Percentiles rank a stretch among this genome's conserved stretches.
Evolutionary conservation across 495 filamentous ascomycete species (phyloP).

Genomic region (Talaromyces thailandensis): DNA sequence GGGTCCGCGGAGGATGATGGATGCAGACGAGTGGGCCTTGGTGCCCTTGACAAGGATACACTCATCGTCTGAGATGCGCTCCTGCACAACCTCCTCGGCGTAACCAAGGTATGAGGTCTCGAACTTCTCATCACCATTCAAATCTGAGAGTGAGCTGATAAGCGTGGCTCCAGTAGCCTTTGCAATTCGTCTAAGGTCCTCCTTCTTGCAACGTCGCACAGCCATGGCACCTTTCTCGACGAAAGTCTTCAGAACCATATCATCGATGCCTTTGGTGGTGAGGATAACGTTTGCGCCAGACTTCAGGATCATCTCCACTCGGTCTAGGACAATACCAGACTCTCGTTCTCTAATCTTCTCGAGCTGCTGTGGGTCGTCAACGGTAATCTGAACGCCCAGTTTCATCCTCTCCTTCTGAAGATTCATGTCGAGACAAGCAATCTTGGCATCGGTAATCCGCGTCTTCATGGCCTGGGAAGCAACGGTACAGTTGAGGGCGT

Average conservation of each 20-base stretch:
- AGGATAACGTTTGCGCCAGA: constrained; percentile 93
- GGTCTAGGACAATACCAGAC: constrained; percentile 83
- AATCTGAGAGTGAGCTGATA: constrained; percentile 82
- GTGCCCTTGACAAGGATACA: constrained; percentile 96
- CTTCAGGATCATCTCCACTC: constrained; percentile 95
- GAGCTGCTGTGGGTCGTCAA: constrained; percentile 92
- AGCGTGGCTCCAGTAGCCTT: constrained; percentile 93
- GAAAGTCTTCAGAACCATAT: constrained; percentile 88
- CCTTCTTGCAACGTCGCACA: constrained; percentile 96
- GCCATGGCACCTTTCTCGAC: constrained; percentile 94
- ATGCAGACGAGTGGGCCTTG: constrained; percentile 85
- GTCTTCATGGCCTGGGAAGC: constrained; percentile 98
- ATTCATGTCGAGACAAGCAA: constrained; percentile 96
- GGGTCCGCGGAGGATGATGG: constrained; percentile 89
- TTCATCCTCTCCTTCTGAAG: constrained; percentile 99
- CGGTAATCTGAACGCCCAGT: constrained; percentile 94
- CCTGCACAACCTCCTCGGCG: constrained; percentile 92
- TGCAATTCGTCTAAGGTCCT: constrained; percentile 91
- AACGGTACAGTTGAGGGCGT: constrained; percentile 97
- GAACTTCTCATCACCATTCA: constrained; percentile 97
- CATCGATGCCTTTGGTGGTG: constrained; percentile 98
- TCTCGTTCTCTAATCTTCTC: constrained; percentile 95
- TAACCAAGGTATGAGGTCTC: constrained; percentile 79
- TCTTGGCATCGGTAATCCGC: constrained; percentile 85
- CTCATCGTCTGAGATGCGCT: constrained; percentile 97